Evolutionary conservation across 306 rosid species (phyloP).

Genomic region (Luffa acutangula): DNA sequence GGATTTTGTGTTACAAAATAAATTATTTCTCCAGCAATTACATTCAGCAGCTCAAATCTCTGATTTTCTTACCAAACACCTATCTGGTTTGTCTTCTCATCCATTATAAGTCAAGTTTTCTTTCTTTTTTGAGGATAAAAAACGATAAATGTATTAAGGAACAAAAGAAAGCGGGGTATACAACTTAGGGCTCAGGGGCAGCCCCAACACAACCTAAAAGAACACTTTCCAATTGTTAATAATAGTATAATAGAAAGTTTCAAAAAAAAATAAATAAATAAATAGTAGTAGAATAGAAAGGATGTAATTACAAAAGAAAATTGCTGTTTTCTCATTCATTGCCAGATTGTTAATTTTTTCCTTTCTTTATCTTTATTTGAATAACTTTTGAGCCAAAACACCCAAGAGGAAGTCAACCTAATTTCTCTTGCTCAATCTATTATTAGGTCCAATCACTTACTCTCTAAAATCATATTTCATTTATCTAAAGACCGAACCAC

Average conservation of each 20-base stretch:
- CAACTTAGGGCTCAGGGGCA: too few species aligned
- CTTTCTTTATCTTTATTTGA: not conserved
- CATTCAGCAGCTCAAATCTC: not conserved
- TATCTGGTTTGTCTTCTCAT: not conserved
- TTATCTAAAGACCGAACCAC: not conserved
- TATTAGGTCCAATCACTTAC: not conserved
- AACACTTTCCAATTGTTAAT: too few species aligned
- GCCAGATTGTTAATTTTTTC: not conserved
- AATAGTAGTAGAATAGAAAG: too few species aligned
- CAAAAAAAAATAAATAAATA: too few species aligned
- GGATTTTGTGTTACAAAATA: not conserved
- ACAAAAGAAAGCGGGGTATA: too few species aligned
- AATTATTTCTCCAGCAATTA: not conserved
- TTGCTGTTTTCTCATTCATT: not conserved
- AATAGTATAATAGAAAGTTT: too few species aligned
- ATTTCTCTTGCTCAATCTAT: not conserved
- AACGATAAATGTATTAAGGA: too few species aligned
- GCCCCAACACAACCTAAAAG: too few species aligned
- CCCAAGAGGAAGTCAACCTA: not conserved
- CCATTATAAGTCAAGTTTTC: not conserved
- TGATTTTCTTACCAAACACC: not conserved
- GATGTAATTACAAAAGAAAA: too few species aligned
- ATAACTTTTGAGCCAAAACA: not conserved
- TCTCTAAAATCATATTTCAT: not conserved
- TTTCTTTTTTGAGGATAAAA: too few species aligned